Evolutionary conservation across 2,329 filamentous ascomycete genomes (phyloP), one percentile per base, ranked within the genome.

Genomic region (Cephalotrichum gorgonifer): DNA sequence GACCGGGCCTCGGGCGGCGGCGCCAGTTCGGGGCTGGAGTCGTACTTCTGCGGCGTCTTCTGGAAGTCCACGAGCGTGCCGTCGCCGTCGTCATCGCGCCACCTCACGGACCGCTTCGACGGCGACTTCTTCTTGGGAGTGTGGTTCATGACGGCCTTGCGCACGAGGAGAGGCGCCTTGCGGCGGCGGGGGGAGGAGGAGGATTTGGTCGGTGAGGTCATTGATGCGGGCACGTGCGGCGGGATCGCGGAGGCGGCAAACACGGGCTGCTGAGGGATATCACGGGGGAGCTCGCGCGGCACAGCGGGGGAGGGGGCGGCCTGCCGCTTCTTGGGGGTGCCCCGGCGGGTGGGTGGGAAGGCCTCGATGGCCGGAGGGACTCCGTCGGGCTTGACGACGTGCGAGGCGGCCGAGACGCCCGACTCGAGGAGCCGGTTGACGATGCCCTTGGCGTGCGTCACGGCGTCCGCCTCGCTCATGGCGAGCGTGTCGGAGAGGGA

Each of bases 311-410:
- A 31, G 28, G 28, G 8, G 28, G 28, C 22, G 2, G 47, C 5
- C 67, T 77, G 81, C 70, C 81, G 83, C 54, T 86, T 78, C 67
- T 89, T 91, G 0, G 88, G 86, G 2, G 89, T 94, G 20, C 86
- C 85, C 33, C 76, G 71, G 56, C 82, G 84, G 9, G 73, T 78
- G 3, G 88, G 86, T 6, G 86, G 79, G 20, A 46, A 43, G 6
- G 28, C 25, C 51, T 91, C 82, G 5, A 81, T 67, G 0, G 78
- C 73, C 4, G 74, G 71, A 50, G 77, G 64, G 9, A 72, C 70
- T 25, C 88, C 88, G 57, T 96, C 91, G 2, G 91, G 89, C 62
- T 94, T 95, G 63, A 98, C 86, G 25, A 96, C 80, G 57, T 94
- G 88, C 0, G 86, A 83, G 6, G 84, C 80, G 1, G 87, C 83